phyloP scores from a whole-genome alignment of 768 basidiomycete genomes.

The Boletus reticulatus region DNA sequence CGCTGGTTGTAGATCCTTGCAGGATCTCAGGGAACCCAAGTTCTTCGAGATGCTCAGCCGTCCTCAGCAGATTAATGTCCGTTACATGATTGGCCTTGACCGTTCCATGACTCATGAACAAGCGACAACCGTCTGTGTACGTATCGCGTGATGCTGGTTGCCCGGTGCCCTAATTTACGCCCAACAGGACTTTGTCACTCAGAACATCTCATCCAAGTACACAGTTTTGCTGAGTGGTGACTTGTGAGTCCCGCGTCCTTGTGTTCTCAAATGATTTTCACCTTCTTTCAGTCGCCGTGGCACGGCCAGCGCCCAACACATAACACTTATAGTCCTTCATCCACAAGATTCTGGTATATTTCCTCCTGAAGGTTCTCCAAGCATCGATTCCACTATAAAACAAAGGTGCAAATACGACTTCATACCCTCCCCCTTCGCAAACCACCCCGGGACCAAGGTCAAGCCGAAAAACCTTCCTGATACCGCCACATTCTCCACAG shows the following conservation, averaged over 20 bases:
- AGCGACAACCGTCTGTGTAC: constrained; percentile 46
- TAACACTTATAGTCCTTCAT: constrained; percentile 18
- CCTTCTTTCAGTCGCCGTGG: constrained; percentile 46
- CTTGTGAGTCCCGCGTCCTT: constrained; percentile 49
- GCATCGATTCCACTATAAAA: constrained; percentile 14
- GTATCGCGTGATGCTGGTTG: constrained; percentile 10
- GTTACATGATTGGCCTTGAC: constrained; percentile 41
- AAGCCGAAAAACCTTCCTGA: constrained; percentile 3
- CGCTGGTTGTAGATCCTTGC: constrained; percentile 46
- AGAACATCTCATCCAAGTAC: constrained; percentile 45
- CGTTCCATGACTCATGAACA: constrained; percentile 38
- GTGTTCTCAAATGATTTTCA: not conserved
- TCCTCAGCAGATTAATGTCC: constrained; percentile 37
- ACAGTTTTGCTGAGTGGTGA: constrained; percentile 51
- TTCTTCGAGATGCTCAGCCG: constrained; percentile 40
- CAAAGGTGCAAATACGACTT: constrained; percentile 2
- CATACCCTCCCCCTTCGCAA: constrained; percentile 20
- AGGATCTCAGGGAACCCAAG: constrained; percentile 38
- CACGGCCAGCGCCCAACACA: constrained; percentile 8
- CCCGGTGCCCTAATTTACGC: not conserved
- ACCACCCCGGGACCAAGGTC: constrained; percentile 6
- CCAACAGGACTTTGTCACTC: constrained; percentile 47
- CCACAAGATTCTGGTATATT: constrained; percentile 6
- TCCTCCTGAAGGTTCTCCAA: constrained; percentile 16
- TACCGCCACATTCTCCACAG: constrained; percentile 31